A percentile compares a stretch with the other conserved stretches of the same genome.
These are phyloP conservation scores for Phalaenopsis aphrodite DNA, from an alignment of 106 monocot genomes.

Conservation along the genomic window DNA sequence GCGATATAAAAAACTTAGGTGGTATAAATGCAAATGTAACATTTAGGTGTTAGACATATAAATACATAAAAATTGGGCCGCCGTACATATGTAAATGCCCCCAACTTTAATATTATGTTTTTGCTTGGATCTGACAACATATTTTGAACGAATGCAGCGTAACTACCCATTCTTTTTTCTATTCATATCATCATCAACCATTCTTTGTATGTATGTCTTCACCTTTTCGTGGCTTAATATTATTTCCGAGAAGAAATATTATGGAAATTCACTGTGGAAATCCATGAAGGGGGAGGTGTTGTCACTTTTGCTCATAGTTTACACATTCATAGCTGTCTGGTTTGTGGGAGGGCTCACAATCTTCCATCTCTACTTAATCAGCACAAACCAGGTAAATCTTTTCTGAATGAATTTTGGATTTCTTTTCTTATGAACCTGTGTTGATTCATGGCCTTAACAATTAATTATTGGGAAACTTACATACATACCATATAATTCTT, in stretches of 20 bases:
- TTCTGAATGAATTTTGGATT: neutral
- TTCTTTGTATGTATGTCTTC: conserved; percentile 77
- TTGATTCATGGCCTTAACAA: neutral
- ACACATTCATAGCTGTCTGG: conserved; percentile 88
- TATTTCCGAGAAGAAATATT: conserved; percentile 27
- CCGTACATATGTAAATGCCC: too few species aligned
- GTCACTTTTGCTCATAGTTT: conserved; percentile 70
- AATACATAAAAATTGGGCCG: too few species aligned
- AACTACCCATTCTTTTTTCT: conserved; percentile 90
- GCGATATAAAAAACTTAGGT: too few species aligned
- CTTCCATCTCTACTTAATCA: conserved; percentile 78
- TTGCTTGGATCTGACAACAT: neutral
- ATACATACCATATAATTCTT: too few species aligned
- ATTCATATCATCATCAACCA: conserved; percentile 73
- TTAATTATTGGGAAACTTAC: too few species aligned
- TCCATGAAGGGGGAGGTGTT: conserved; percentile 55
- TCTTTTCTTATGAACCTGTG: neutral
- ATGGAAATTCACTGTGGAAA: conserved; percentile 35
- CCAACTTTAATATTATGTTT: neutral
- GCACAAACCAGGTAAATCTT: conserved; percentile 59
- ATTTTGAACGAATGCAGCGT: conserved; percentile 44
- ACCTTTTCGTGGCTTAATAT: conserved; percentile 78
- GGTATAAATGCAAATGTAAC: too few species aligned
- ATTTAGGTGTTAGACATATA: too few species aligned
- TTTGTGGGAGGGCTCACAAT: conserved; percentile 95